Evolutionary conservation across 441 rosid genomes (phyloP).

Genomic region (Dalechampia spathulata): DNA sequence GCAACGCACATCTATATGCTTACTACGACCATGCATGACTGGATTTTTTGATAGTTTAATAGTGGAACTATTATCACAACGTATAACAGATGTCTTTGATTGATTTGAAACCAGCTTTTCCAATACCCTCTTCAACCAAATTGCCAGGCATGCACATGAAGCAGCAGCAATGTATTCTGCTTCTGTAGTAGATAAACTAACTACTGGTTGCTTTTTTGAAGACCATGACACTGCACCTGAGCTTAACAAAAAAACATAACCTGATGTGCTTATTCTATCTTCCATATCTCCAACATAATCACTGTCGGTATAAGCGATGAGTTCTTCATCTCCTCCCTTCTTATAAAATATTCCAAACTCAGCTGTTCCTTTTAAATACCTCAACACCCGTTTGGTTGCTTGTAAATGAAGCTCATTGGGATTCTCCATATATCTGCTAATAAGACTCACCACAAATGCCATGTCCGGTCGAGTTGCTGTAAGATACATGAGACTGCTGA

Average conservation of each 20-base stretch:
- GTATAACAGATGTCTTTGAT: neutral
- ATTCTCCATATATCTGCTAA: neutral
- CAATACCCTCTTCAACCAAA: neutral
- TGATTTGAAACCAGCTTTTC: neutral
- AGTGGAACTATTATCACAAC: neutral
- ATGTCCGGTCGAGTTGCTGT: too few relatives aligned
- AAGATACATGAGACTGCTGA: too few relatives aligned
- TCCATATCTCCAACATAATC: too few relatives aligned
- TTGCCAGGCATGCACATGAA: too few relatives aligned
- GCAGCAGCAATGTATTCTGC: too few relatives aligned
- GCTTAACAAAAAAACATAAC: neutral
- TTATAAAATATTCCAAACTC: neutral
- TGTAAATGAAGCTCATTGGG: neutral
- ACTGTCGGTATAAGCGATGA: neutral
- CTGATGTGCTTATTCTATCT: neutral
- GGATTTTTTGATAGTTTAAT: neutral
- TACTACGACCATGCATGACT: neutral
- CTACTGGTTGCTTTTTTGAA: too few relatives aligned
- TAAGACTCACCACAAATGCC: neutral
- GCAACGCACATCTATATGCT: neutral
- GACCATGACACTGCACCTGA: neutral
- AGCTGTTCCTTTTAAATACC: neutral
- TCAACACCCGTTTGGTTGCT: neutral
- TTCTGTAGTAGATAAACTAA: too few relatives aligned
- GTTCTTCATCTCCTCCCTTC: neutral